Evolutionary conservation across 108 stramenopile genomes (phyloP), one percentile per base, ranked within the genome.

Genomic region (Cyclostephanos invisitatus): DNA sequence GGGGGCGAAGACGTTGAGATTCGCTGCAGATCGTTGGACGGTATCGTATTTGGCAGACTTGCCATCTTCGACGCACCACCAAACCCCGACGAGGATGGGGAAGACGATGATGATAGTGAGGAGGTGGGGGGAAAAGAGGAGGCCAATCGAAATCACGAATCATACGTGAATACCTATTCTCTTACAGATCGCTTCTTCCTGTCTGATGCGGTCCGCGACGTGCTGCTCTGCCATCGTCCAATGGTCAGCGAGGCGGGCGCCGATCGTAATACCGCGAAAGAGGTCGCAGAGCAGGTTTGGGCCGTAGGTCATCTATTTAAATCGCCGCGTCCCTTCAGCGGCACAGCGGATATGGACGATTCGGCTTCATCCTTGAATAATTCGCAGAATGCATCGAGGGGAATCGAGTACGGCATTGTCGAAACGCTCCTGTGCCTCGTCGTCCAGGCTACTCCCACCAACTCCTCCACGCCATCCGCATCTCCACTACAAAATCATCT

Each of bases 11-110:
- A 24, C 49, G 53, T 54, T 6, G 73, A 80, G 35, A 20, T 78
- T 59, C 68, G 55, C n/a, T 78, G 73, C 27, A 47, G 60, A 12
- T 29, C 73, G 11, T 25, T 74, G 32, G 60, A 85, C 24, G 91
- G 89, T 6, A 74, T 89, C 22, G 70, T 94, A 15, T 90, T 89
- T 74, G 93, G 93, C 21, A 80, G 93, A n/a, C 84, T 94, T 42
- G 87, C 90, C 8, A 90, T 94, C 68, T 94, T 94, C 74, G 93
- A 89, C 28, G 80, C 85, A 0, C 85, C 87, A 14, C 78, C 83
- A 2, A 78, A 80, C 53, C 70, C 77, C 36, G 73, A 74, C 5
- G 84, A 80, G 14, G 82, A 82, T 11, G 80, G 73, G 0, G 84
- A 80, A 18, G 84, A 82, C 22, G 90, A 87, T 5, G 82, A 87